Evolutionary conservation across 2,329 filamentous ascomycete genomes (phyloP), one percentile per base, ranked within the genome.

Genomic region (Colletotrichum caudatum): DNA sequence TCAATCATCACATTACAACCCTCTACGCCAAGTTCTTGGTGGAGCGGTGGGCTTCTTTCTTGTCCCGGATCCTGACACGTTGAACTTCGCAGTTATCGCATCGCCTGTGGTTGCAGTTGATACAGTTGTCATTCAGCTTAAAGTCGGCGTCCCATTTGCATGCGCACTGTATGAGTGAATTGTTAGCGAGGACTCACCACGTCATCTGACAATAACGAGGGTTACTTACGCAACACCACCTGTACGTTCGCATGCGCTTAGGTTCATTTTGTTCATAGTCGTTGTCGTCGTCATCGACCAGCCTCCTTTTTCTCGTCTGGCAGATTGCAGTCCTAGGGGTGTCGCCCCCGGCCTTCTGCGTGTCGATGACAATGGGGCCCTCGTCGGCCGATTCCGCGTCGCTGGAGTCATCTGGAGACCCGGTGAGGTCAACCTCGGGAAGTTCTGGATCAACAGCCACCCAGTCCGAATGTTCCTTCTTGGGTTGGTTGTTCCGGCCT

Each of bases 381-480:
- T 73, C 39, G 14, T 66, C 66, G 60, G 51, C 61, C 20, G 60
- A 61, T 35, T 68, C 63, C 12, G 35, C 44, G 16, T 67, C 39
- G 54, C 72, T 73, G 11, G 59, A 46, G 29, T 72, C 65, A 33
- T 69, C 48, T 2, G 29, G 33, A 35, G 64, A 63, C 26, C 63
- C 41, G 9, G 29, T 48, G n/a, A 53, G 46, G 14, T 62, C 61
- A 3, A 64, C 69, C 37, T 73, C 70, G 20, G 66, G 65, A 7
- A 73, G 54, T 5, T 76, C 75, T 8, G 76, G 67, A 39, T 84
- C 82, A 16, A 82, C 74, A 26, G 81, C 76, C 69, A 80, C 79
- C 92, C 92, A 93, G 12, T 91, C 84, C 20, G 79, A 78, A 26
- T 92, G 91, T 8, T 80, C 76, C 75, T 77, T 84, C 73, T 82